Evolutionary conservation across 2,329 filamentous ascomycete species (phyloP).

Genomic region (Calonectria montana): DNA sequence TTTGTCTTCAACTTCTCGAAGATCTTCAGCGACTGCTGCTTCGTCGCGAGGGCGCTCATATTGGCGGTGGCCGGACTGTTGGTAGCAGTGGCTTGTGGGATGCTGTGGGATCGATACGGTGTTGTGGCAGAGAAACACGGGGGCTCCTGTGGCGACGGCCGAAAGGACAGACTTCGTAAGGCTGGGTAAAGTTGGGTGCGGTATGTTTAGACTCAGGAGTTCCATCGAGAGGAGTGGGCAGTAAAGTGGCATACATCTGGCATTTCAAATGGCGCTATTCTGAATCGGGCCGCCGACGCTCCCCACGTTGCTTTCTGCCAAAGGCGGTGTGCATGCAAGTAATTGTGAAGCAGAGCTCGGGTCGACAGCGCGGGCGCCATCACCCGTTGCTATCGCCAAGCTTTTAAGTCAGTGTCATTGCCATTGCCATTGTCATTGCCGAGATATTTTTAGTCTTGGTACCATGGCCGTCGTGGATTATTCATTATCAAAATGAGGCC

Average conservation of each 20-base stretch:
- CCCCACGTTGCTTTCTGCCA: constrained; percentile 51
- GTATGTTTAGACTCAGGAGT: constrained; percentile 49
- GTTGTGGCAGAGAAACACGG: constrained; percentile 7
- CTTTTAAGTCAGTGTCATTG: constrained; percentile 6
- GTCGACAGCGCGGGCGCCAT: not conserved
- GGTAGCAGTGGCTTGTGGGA: constrained; percentile 18
- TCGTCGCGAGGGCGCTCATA: constrained; percentile 80
- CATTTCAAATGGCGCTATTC: constrained; percentile 48
- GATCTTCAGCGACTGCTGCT: constrained; percentile 95
- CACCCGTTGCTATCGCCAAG: not conserved
- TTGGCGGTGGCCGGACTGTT: constrained; percentile 48
- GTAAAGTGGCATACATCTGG: constrained; percentile 55
- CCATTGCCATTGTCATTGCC: constrained; percentile 18
- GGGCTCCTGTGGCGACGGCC: constrained; percentile 30
- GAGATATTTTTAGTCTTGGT: constrained; percentile 32
- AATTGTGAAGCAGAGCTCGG: constrained; percentile 17
- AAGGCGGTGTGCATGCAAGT: constrained; percentile 49
- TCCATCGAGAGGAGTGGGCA: constrained; percentile 45
- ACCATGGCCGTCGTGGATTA: constrained; percentile 51
- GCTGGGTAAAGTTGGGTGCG: constrained; percentile 31
- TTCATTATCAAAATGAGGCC: constrained; percentile 62
- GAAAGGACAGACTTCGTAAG: constrained; percentile 33
- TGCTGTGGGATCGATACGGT: not conserved
- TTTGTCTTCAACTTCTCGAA: constrained; percentile 98
- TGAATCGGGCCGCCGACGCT: constrained; percentile 40